Evolutionary conservation across 805 yeast species (phyloP).

Genomic region (Barnettozyma pratensis): DNA sequence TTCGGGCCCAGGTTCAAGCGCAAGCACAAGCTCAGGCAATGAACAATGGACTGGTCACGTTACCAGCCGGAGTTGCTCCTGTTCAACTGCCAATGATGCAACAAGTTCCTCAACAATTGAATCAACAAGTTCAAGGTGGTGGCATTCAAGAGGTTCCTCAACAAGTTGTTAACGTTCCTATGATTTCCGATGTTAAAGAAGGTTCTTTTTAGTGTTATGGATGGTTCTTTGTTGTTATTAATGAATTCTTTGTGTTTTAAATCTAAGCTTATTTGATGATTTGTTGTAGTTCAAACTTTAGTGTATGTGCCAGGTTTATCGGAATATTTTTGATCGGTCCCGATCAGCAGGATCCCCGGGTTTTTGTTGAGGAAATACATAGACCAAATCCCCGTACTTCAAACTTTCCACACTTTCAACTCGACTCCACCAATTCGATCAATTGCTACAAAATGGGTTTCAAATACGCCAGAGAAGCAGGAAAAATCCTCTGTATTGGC

Average conservation of each 20-base stretch:
- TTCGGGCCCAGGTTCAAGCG: neutral
- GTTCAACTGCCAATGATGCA: constrained; percentile 2
- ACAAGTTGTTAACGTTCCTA: neutral
- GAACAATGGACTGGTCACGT: neutral
- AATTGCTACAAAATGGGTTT: constrained; percentile 10
- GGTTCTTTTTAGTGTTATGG: neutral
- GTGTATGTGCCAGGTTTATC: neutral
- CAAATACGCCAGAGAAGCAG: constrained; percentile 53
- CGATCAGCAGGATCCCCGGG: neutral
- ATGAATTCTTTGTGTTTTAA: neutral
- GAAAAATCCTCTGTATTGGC: constrained; percentile 90
- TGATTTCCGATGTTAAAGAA: neutral
- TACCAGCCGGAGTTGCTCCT: constrained; percentile 1
- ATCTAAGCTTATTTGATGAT: neutral
- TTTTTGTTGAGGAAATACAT: neutral
- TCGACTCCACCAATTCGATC: neutral
- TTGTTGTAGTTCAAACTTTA: no score
- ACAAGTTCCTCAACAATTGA: neutral
- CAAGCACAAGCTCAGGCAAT: constrained; percentile 4
- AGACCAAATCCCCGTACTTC: neutral
- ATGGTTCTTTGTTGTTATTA: neutral
- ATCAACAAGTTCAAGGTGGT: neutral
- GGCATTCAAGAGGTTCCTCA: neutral
- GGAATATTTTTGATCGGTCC: neutral
- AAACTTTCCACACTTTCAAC: neutral